These are phyloP conservation scores for Claviceps fusiformis DNA, from an alignment of 2,329 filamentous ascomycete species.

Conservation along the genomic window DNA sequence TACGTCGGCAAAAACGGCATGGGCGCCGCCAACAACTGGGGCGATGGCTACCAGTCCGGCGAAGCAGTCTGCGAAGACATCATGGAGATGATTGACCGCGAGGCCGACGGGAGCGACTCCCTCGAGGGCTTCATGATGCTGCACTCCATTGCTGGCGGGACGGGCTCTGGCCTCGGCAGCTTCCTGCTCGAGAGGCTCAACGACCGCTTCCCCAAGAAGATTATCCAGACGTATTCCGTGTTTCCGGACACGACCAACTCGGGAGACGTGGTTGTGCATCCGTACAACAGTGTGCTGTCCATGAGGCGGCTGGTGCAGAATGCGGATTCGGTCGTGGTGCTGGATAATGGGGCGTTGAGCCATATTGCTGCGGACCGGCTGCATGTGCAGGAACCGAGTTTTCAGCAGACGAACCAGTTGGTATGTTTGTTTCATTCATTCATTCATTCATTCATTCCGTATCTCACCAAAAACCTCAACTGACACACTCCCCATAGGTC, in stretches of 20 bases:
- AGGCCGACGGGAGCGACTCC: constrained; percentile 95
- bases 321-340: constrained; percentile 90
- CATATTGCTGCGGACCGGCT: constrained; percentile 89
- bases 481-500: constrained; percentile 32
- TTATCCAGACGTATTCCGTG: constrained; percentile 97
- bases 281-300: constrained; percentile 90
- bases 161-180: constrained; percentile 87
- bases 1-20: constrained; percentile 89
- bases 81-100: constrained; percentile 98
- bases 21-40: constrained; percentile 97
- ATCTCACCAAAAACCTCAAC: too few relatives aligned
- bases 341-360: constrained; percentile 89
- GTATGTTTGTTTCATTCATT: constrained; percentile 26
- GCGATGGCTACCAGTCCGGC: constrained; percentile 85
- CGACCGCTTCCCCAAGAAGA: constrained; percentile 95
- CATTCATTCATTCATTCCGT: too few relatives aligned
- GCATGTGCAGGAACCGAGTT: constrained; percentile 89
- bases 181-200: constrained; percentile 93
- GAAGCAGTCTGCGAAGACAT: constrained; percentile 91
- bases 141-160: constrained; percentile 94
- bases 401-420: constrained; percentile 94
- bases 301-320: constrained; percentile 89
- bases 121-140: constrained; percentile 98
- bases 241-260: constrained; percentile 86
- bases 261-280: constrained; percentile 89